phyloP scores from a whole-genome alignment of 2,329 filamentous ascomycete species.

The Alternaria arborescens region DNA sequence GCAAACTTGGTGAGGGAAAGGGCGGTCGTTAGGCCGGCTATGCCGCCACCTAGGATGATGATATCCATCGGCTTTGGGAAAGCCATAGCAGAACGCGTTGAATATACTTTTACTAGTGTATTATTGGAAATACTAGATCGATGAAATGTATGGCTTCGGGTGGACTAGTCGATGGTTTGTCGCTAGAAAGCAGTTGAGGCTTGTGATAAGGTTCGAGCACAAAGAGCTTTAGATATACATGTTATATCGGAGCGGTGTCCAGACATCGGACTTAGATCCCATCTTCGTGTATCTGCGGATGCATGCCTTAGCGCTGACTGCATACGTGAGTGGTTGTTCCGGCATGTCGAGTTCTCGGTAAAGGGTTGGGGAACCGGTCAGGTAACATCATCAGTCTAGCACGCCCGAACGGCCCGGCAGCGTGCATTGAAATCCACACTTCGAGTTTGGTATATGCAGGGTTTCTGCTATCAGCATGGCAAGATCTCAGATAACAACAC shows the following conservation, averaged over 20 bases:
- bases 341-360: conserved; percentile 6
- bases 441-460: background rate
- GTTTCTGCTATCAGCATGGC: background rate
- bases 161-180: background rate
- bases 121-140: background rate
- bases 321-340: conserved; percentile 6
- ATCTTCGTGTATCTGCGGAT: conserved; percentile 2
- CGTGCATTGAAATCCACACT: background rate
- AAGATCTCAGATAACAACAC: background rate
- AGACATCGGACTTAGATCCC: background rate
- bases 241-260: background rate
- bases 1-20: conserved; percentile 57
- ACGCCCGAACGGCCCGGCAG: conserved; percentile 3
- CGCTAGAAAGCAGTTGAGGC: background rate
- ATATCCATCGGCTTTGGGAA: conserved; percentile 29
- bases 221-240: conserved; percentile 3
- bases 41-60: conserved; percentile 45
- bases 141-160: background rate
- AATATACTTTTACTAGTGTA: background rate
- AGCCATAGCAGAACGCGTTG: conserved; percentile 4
- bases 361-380: conserved; percentile 15
- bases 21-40: conserved; percentile 46
- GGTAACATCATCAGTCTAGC: conserved; percentile 8
- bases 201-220: background rate
- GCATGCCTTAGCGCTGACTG: background rate